Evolutionary conservation across 345 rosid genomes (phyloP).

Genomic region (Eucalyptus microcorys): DNA sequence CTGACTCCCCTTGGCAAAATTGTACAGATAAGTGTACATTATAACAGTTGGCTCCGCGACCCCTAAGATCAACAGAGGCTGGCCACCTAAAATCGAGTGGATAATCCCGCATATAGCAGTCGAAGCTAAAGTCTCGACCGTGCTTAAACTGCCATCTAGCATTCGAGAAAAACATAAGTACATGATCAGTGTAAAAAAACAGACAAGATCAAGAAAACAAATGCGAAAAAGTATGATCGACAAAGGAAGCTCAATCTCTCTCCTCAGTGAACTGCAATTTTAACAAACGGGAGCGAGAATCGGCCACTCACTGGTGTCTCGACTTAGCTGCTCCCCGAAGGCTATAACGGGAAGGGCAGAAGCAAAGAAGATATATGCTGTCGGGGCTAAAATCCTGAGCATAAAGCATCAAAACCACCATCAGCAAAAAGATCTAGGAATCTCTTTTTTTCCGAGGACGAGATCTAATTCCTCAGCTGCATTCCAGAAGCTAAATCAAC

Average conservation of each 20-base stretch:
- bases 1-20: slow-evolving; percentile 42
- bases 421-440: neutral
- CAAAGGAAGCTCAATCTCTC: neutral
- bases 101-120: slow-evolving; percentile 75
- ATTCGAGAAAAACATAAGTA: neutral
- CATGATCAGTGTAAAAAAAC: neutral
- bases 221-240: neutral
- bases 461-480: neutral
- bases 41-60: slow-evolving; percentile 89
- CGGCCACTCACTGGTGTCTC: slow-evolving; percentile 54
- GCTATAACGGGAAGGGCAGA: slow-evolving; percentile 87
- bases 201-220: neutral
- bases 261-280: neutral
- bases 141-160: slow-evolving; percentile 57
- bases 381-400: slow-evolving; percentile 62
- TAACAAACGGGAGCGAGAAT: neutral
- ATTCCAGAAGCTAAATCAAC: neutral
- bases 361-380: slow-evolving; percentile 70
- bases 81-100: slow-evolving; percentile 79
- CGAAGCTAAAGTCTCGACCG: slow-evolving; percentile 70
- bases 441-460: neutral
- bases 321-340: slow-evolving; percentile 76
- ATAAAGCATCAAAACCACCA: neutral
- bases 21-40: slow-evolving; percentile 78
- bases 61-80: slow-evolving; percentile 72